Percentiles rank a stretch among this genome's conserved stretches.
Conservation (phyloP, 495 filamentous ascomycete genomes). For the Rostrohypoxylon terebratum region DNA sequence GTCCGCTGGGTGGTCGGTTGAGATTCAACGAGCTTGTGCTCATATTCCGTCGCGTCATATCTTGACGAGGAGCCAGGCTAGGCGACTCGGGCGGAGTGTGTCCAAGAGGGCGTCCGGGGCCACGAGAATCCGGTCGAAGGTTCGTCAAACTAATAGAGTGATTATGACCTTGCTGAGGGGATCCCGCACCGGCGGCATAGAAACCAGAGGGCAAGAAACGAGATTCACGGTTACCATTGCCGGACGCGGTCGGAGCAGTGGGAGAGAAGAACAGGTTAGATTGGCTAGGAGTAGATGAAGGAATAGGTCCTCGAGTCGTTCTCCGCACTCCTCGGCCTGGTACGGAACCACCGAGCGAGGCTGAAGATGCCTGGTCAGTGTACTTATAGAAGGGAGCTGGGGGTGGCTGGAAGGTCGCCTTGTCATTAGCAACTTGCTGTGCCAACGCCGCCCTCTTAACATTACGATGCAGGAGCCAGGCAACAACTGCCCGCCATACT, state of each 20-base stretch:
- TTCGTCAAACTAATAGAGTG: slow-evolving; percentile 66
- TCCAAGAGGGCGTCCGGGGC: slow-evolving; percentile 58
- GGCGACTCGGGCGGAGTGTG: slow-evolving; percentile 73
- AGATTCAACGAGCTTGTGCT: slow-evolving; percentile 79
- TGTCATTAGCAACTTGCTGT: slow-evolving; percentile 74
- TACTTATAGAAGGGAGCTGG: slow-evolving; percentile 68
- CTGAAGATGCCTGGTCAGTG: slow-evolving; percentile 67
- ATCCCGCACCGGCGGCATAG: slow-evolving; percentile 74
- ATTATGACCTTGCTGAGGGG: slow-evolving; percentile 62
- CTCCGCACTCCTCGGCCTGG: slow-evolving; percentile 51
- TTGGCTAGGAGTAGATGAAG: slow-evolving; percentile 62
- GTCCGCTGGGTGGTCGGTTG: slow-evolving; percentile 71
- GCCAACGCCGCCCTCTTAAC: slow-evolving; percentile 82
- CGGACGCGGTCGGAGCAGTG: slow-evolving; percentile 70
- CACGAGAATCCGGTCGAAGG: slow-evolving; percentile 64
- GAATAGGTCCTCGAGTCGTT: slow-evolving; percentile 56
- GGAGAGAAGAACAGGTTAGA: slow-evolving; percentile 92
- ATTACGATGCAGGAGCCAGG: slow-evolving; percentile 91
- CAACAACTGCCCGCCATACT: slow-evolving; percentile 88
- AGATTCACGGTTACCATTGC: slow-evolving; percentile 66
- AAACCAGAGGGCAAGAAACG: slow-evolving; percentile 91
- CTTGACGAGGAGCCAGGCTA: slow-evolving; percentile 47
- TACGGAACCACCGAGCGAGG: slow-evolving; percentile 69
- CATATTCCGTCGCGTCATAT: slow-evolving; percentile 57
- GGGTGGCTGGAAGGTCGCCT: slow-evolving; percentile 64